phyloP scores from a whole-genome alignment of 1,284 basidiomycete genomes.

The Sphaerobolus stellatus region DNA sequence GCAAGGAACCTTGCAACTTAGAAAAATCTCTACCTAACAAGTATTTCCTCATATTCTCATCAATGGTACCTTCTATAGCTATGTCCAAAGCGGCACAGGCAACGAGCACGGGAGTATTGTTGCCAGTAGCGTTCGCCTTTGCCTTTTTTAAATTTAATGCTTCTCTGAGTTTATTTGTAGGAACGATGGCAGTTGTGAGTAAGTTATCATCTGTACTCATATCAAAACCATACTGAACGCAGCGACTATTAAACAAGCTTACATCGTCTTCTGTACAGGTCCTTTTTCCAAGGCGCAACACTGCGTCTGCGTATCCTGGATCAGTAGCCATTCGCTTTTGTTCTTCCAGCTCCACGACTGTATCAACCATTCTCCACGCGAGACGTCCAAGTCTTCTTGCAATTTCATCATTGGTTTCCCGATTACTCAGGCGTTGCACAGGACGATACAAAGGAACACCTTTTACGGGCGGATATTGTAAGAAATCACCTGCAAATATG shows the following conservation, averaged over 20 bases:
- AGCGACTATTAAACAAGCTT: constrained; percentile 28
- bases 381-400: no score
- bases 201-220: constrained; percentile 17
- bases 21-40: background rate
- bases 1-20: background rate
- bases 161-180: constrained; percentile 22
- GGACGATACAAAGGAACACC: constrained; percentile 26
- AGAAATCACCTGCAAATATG: constrained; percentile 17
- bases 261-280: constrained; percentile 29
- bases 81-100: constrained; percentile 6
- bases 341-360: no score
- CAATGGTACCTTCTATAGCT: background rate
- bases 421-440: constrained; percentile 17
- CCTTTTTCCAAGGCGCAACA: constrained; percentile 18
- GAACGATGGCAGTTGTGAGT: constrained; percentile 22
- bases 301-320: constrained; percentile 26
- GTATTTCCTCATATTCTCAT: background rate
- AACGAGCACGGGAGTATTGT: background rate
- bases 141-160: constrained; percentile 17
- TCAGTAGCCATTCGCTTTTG: constrained; percentile 34
- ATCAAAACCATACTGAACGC: constrained; percentile 26
- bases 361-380: constrained; percentile 30
- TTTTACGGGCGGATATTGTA: constrained; percentile 23
- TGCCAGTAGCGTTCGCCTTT: background rate
- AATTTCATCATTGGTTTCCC: constrained; percentile 17